Percentiles rank a stretch among this genome's conserved stretches.
Evolutionary conservation across 306 rosid species (phyloP).

Genomic region (Aeschynomene evenia): DNA sequence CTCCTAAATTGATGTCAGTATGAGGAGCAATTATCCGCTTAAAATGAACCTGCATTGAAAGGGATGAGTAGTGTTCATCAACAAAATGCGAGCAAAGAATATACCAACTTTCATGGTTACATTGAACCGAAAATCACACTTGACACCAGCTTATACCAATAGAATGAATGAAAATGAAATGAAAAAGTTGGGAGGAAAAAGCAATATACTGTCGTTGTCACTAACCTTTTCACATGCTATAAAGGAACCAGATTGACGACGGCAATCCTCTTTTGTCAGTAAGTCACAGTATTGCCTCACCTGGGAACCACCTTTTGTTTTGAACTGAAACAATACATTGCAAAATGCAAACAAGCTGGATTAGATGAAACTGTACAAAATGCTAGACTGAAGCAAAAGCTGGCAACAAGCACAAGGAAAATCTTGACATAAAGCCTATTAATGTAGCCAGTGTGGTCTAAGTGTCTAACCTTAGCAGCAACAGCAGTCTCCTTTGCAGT

Average conservation of each 20-base stretch:
- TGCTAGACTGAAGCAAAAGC: background rate
- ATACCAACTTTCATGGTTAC: background rate
- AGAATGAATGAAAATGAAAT: background rate
- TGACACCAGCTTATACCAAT: conserved; percentile 11
- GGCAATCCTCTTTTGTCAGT: conserved; percentile 93
- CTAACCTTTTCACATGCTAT: conserved; percentile 94
- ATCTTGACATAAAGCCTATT: background rate
- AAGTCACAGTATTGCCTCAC: conserved; percentile 84
- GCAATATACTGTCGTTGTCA: conserved; percentile 7
- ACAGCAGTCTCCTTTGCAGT: conserved; percentile 93
- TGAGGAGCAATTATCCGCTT: conserved; percentile 93
- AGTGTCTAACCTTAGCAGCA: conserved; percentile 95
- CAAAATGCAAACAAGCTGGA: conserved; percentile 27
- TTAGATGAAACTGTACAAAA: conserved; percentile 2
- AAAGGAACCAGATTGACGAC: conserved; percentile 76
- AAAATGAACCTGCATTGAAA: conserved; percentile 80
- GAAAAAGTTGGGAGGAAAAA: conserved; percentile 8
- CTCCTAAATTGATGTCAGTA: conserved; percentile 93
- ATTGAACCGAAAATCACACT: background rate
- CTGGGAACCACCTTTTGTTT: conserved; percentile 87
- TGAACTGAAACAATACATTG: conserved; percentile 59
- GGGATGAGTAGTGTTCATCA: conserved; percentile 19
- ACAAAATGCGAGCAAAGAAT: background rate
- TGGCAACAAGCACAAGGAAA: background rate
- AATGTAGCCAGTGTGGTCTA: conserved; percentile 14